Evolutionary conservation across 1,284 basidiomycete genomes (phyloP), one percentile per base, ranked within the genome.

Genomic region (Rhodotorula sp.): DNA sequence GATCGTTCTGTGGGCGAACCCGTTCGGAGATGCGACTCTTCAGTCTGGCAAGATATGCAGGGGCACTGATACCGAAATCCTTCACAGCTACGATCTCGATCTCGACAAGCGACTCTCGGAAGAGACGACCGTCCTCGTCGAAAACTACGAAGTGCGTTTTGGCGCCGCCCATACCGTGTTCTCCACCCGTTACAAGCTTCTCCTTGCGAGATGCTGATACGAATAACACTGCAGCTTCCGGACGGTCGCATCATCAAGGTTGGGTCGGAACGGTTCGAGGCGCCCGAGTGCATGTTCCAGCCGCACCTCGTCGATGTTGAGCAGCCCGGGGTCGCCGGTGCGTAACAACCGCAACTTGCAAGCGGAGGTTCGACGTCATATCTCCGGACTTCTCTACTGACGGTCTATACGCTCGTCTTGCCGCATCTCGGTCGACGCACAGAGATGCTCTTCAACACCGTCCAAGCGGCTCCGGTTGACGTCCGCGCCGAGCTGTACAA

Each of bases 231-330:
- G 17, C 71, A 95, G 90, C 89, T 99, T 42, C 96, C 96, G 4
- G 95, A 99, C 79, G 96, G 96, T 4, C 90, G 96, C 58, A 87
- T 86, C 45, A 97, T 99, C 86, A 97, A 96, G 85, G 93, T 99
- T 66, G 96, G 95, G 37, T 93, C 93, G 3, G 96, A 99, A 81
- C 89, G 96, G n/a, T 99, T 97, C 80, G 93, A 97, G 82, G 96
- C 95, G n/a, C 96, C 96, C 18, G 96, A 99, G 82, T 99, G 96
- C 84, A 94, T 99, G 92, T 99, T 99, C 89, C 95, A 99, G 82
- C 96, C 96, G 33, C 93, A 97, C 81, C 86, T 99, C 14, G 93
- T 99, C 64, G 96, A 99, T 76, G 85, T 99, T 68, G 96, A 99
- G 81, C 95, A 98, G 80, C 91, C 93, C 3, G 96, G 96, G 66